Conservation (phyloP, 75 land plant genomes). For the Pinus tabuliformis region DNA sequence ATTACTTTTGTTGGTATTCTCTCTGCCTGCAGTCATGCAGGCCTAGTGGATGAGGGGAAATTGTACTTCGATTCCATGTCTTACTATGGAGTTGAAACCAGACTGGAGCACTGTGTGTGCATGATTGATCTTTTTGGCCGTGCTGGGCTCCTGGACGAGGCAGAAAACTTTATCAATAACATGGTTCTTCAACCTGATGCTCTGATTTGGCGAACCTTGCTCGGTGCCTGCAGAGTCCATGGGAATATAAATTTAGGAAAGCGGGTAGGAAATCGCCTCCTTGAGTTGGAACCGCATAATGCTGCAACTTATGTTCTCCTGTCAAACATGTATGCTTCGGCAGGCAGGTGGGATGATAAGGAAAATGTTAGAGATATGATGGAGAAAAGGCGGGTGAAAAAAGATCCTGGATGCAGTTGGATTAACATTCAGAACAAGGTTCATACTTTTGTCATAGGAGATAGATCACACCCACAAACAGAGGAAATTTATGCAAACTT, state of each 20-base stretch:
- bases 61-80: constrained; percentile 43
- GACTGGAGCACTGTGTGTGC: constrained; percentile 58
- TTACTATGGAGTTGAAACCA: constrained; percentile 27
- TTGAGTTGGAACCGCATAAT: constrained; percentile 43
- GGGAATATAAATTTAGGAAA: constrained; percentile 40
- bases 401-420: constrained; percentile 60
- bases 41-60: constrained; percentile 43
- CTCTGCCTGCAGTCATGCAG: constrained; percentile 60
- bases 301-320: constrained; percentile 50
- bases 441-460: constrained; percentile 47
- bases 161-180: constrained; percentile 28
- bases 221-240: constrained; percentile 47
- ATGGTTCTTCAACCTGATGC: constrained; percentile 57
- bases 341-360: constrained; percentile 50
- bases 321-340: constrained; percentile 54
- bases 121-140: constrained; percentile 66
- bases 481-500: constrained; percentile 43
- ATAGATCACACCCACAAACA: constrained; percentile 39
- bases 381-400: constrained; percentile 48
- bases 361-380: constrained; percentile 33
- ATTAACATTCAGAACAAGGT: constrained; percentile 50
- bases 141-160: constrained; percentile 46
- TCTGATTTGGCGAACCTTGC: constrained; percentile 55
- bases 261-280: constrained; percentile 48
- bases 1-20: constrained; percentile 57